These are phyloP conservation scores for Coprinopsis marcescibilis DNA, from an alignment of 768 basidiomycete genomes.

Conservation along the genomic window DNA sequence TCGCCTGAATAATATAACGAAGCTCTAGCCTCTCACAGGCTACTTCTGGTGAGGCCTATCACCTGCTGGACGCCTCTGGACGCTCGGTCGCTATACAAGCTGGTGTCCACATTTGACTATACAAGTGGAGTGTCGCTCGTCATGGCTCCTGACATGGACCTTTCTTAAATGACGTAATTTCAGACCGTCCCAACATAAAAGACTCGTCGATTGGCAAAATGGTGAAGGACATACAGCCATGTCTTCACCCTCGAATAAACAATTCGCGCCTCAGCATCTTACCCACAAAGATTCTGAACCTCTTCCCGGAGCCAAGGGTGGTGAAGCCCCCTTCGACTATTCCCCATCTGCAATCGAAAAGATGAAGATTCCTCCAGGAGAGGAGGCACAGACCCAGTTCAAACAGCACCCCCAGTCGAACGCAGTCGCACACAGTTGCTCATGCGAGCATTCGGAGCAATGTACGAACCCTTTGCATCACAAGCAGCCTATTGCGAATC, in stretches of 20 bases:
- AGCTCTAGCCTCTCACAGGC: too few species aligned
- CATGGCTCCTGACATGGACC: too few species aligned
- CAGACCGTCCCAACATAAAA: not conserved
- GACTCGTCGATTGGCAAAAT: not conserved
- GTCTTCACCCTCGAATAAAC: too few species aligned
- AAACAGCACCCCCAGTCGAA: conserved; percentile 1
- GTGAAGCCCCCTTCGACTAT: conserved; percentile 30
- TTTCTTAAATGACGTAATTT: too few species aligned
- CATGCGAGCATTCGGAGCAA: conserved; percentile 2
- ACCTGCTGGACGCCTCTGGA: too few species aligned
- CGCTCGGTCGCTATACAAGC: too few species aligned
- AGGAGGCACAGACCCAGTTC: conserved; percentile 14
- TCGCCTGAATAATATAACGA: too few species aligned
- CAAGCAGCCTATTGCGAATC: conserved; percentile 1
- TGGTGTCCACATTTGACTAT: too few species aligned
- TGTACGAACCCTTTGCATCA: not conserved
- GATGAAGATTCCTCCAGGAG: conserved; percentile 14
- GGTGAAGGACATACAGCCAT: too few species aligned
- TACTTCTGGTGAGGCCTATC: too few species aligned
- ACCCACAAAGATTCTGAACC: conserved; percentile 44
- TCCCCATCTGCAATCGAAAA: conserved; percentile 32
- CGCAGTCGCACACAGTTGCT: not conserved
- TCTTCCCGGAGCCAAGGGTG: conserved; percentile 36
- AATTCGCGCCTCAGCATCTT: conserved; percentile 33
- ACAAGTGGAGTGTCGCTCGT: too few species aligned